Base-by-base conservation (phyloP, 768 basidiomycete species). In the Russula earlei region DNA sequence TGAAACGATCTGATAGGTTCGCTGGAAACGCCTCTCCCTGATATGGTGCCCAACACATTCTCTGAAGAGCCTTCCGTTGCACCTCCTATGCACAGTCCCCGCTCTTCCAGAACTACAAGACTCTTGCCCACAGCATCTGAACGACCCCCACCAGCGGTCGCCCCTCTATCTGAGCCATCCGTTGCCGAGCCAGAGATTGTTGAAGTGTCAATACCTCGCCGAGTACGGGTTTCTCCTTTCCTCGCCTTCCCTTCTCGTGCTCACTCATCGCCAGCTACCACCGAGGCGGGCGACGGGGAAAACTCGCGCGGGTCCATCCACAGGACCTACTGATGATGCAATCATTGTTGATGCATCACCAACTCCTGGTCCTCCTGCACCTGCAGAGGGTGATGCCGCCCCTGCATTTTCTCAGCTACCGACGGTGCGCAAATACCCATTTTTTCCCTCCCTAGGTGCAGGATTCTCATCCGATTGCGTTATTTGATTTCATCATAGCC, bases 41-140 rank as follows among this genome's bases (percentile, higher is more conserved):
- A 77, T 43, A 69, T 73, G 36, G 68, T 82, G 11, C 77, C 77
- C 4, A 83, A 82, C 56, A 77, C 80, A 0, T 72, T 74, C 58
- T 71, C 75, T 3, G 72, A 75, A 19, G 82, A 84, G 58, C 75
- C 76, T 0, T 75, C 78, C 5, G 55, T 74, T 8, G 25, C 25
- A 8, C 67, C 68, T 17, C 68, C 73, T 15, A 20, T 49, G 4
- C 25, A 8, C n/a, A 11, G 12, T 33, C 20, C 27, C 33, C 31
- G 48, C 27, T 22, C 6, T 2, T 45, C n/a, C 36, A 54, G 3
- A 10, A 27, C 46, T n/a, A 25, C 15, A 19, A 24, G 27, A 6
- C 20, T 50, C 22, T 4, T 14, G 5, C 44, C 14, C 25, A 14
- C 46, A 25, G 9, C 31, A 29, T 48, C 52, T n/a, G 52, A 43